Conservation (phyloP, 352 stramenopile genomes). For the Globisporangium parvum region DNA sequence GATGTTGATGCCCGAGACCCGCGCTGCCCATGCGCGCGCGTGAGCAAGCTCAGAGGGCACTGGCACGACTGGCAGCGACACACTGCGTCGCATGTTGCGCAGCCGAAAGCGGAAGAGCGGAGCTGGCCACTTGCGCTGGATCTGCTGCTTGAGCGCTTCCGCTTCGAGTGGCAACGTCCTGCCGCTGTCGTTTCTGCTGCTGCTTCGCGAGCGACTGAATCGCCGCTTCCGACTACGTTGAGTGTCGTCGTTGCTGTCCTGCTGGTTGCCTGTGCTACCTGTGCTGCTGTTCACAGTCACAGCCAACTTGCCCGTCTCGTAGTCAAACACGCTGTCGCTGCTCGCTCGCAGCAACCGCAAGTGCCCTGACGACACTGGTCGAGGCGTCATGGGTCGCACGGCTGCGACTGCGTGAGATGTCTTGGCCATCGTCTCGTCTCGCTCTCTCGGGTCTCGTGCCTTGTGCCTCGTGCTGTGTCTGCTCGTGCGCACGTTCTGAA, state of each 20-base stretch:
- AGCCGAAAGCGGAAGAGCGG: constrained; percentile 34
- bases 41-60: constrained; percentile 26
- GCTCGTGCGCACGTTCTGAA: no score
- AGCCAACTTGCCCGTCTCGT: no score
- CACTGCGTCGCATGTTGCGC: constrained; percentile 25
- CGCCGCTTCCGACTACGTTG: not conserved
- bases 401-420: no score
- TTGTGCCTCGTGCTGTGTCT: no score
- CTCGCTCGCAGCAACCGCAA: no score
- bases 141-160: constrained; percentile 12
- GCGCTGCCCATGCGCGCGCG: constrained; percentile 26
- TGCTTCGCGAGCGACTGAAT: not conserved
- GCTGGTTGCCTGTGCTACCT: no score
- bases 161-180: constrained; percentile 6
- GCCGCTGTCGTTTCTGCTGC: not conserved
- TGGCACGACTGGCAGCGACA: constrained; percentile 34
- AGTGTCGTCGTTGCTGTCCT: not conserved
- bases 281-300: no score
- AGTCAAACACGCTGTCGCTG: no score
- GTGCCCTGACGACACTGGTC: no score
- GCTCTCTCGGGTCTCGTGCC: no score
- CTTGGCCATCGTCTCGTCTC: no score
- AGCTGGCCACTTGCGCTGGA: constrained; percentile 13
- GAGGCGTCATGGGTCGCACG: no score
- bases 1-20: constrained; percentile 45